Conservation (phyloP, 192 early-diverging fungal genomes). For the Podila minutissima region DNA sequence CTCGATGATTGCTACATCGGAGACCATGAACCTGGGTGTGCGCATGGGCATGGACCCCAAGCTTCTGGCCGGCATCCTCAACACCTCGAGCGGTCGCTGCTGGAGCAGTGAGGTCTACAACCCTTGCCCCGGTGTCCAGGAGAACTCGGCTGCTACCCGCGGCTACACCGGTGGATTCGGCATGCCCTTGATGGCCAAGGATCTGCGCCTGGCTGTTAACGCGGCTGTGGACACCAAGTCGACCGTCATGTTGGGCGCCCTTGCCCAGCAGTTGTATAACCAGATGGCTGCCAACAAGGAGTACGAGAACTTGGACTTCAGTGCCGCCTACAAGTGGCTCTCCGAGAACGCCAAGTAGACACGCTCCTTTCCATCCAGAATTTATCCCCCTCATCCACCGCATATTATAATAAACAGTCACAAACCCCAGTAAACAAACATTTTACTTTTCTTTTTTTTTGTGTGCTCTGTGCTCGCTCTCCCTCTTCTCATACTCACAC, state of each 20-base stretch:
- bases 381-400: too few relatives aligned
- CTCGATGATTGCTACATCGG: slow-evolving; percentile 91
- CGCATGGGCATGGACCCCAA: slow-evolving; percentile 89
- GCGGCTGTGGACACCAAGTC: slow-evolving; percentile 80
- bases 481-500: too few relatives aligned
- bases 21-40: slow-evolving; percentile 93
- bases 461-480: too few relatives aligned
- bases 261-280: slow-evolving; percentile 87
- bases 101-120: slow-evolving; percentile 96
- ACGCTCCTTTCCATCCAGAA: neutral
- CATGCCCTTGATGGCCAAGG: slow-evolving; percentile 91
- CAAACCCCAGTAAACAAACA: too few relatives aligned
- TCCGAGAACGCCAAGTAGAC: slow-evolving; percentile 33
- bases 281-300: slow-evolving; percentile 69
- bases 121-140: slow-evolving; percentile 85
- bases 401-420: too few relatives aligned
- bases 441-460: too few relatives aligned
- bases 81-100: slow-evolving; percentile 89
- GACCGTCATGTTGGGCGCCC: slow-evolving; percentile 76
- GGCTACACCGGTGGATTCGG: slow-evolving; percentile 94
- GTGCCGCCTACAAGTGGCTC: slow-evolving; percentile 73
- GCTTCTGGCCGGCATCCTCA: slow-evolving; percentile 86
- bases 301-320: slow-evolving; percentile 87
- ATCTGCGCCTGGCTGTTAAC: slow-evolving; percentile 87
- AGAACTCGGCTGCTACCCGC: slow-evolving; percentile 79